A percentile compares a stretch with the other conserved stretches of the same genome.
phyloP scores from a whole-genome alignment of 805 yeast species.

The Hanseniaspora vineae region DNA sequence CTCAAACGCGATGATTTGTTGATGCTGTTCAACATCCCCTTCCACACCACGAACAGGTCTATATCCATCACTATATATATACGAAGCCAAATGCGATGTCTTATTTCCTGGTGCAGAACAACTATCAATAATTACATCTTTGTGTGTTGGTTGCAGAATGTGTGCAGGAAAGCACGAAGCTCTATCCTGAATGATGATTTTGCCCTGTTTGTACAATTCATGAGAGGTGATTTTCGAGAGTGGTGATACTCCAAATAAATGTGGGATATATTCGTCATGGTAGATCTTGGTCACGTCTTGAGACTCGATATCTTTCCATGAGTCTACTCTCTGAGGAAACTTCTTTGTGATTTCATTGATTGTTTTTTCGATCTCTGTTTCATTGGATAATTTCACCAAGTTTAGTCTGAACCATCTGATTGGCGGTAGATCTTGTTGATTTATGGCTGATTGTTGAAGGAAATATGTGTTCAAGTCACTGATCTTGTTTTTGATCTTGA shows the following conservation, averaged over 20 bases:
- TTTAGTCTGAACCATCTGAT: slow-evolving; percentile 74
- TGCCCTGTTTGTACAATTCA: slow-evolving; percentile 61
- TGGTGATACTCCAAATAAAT: slow-evolving; percentile 75
- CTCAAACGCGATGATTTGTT: slow-evolving; percentile 69
- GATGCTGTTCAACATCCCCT: slow-evolving; percentile 2
- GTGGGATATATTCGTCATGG: slow-evolving; percentile 60
- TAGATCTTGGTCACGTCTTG: slow-evolving; percentile 43
- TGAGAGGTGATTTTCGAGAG: slow-evolving; percentile 53
- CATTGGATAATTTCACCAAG: slow-evolving; percentile 34
- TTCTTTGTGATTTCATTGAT: slow-evolving; percentile 17
- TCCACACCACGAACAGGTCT: slow-evolving; percentile 12
- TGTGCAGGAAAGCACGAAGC: slow-evolving; percentile 95
- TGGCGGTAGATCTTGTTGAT: slow-evolving; percentile 42
- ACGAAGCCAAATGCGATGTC: slow-evolving; percentile 81
- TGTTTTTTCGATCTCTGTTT: slow-evolving; percentile 17
- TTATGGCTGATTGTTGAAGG: slow-evolving; percentile 10
- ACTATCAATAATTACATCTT: slow-evolving; percentile 68
- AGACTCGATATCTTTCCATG: slow-evolving; percentile 27
- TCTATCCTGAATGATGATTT: slow-evolving; percentile 83
- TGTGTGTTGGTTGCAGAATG: slow-evolving; percentile 51
- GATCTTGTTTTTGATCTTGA: slow-evolving; percentile 63
- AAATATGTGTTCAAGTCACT: slow-evolving; percentile 12
- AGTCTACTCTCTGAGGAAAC: slow-evolving; percentile 33
- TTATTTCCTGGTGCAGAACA: slow-evolving; percentile 99
- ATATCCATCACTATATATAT: slow-evolving; percentile 25